phyloP scores from a whole-genome alignment of 225 moss, liverwort and hornwort genomes.

The Lunularia cruciata region DNA sequence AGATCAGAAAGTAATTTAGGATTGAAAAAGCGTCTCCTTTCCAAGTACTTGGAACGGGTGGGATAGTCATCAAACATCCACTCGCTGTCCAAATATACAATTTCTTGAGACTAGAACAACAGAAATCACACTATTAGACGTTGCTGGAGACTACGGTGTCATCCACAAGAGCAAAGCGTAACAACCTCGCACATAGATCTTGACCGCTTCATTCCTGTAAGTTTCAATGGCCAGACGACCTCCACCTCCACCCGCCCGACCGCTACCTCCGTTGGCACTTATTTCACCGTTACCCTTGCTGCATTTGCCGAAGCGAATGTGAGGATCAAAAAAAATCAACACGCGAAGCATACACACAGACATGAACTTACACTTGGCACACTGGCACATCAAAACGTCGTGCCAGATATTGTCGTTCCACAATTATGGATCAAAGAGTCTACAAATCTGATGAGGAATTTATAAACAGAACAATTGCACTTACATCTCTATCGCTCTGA shows the following conservation, averaged over 20 bases:
- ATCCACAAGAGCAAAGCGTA: not conserved
- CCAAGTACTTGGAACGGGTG: too few species aligned
- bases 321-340: not conserved
- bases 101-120: too few species aligned
- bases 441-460: not conserved
- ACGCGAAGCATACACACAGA: not conserved
- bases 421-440: too few species aligned
- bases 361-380: not conserved
- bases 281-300: constrained; percentile 85
- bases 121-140: too few species aligned
- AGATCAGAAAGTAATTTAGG: too few species aligned
- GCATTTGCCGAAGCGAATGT: constrained; percentile 17
- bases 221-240: constrained; percentile 75
- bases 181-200: constrained; percentile 64
- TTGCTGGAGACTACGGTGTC: too few species aligned
- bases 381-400: not conserved
- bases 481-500: constrained; percentile 71
- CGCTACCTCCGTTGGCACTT: constrained; percentile 86
- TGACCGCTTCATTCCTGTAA: constrained; percentile 66
- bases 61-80: too few species aligned
- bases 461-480: constrained; percentile 3
- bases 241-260: constrained; percentile 83
- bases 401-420: too few species aligned
- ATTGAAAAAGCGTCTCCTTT: too few species aligned
- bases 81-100: too few species aligned